These are phyloP conservation scores for Plasmodium ovale DNA, from an alignment of 169 alveolate species.

Conservation along the genomic window DNA sequence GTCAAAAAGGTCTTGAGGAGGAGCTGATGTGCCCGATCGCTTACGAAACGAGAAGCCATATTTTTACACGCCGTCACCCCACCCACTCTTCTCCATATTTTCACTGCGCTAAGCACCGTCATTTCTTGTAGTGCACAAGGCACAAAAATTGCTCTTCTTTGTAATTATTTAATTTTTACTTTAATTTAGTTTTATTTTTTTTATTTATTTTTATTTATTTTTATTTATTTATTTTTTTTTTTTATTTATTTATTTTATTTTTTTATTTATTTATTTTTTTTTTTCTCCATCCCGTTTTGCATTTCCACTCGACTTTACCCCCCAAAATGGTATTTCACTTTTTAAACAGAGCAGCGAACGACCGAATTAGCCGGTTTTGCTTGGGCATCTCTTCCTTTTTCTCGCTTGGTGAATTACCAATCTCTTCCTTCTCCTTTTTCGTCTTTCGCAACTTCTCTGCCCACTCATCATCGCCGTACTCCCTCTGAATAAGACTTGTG, in stretches of 20 bases:
- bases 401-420: background rate
- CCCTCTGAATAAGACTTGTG: constrained; percentile 42
- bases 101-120: background rate
- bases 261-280: background rate
- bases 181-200: background rate
- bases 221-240: background rate
- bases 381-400: background rate
- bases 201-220: too few species aligned
- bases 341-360: constrained; percentile 56
- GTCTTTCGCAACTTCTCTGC: constrained; percentile 43
- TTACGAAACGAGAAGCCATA: too few species aligned
- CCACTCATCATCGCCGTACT: constrained; percentile 66
- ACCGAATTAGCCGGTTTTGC: constrained; percentile 14
- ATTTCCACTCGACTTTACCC: background rate
- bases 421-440: constrained; percentile 29
- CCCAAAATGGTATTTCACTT: background rate
- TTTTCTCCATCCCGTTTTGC: background rate
- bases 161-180: background rate
- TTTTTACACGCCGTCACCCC: too few species aligned
- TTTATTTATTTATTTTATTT: background rate
- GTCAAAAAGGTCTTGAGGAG: constrained; percentile 38
- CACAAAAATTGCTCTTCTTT: background rate
- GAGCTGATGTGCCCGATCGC: background rate
- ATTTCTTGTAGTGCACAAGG: background rate
- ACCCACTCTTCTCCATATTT: background rate